A percentile compares a stretch with the other conserved stretches of the same genome.
Conservation (phyloP, 1,139 yeast species). For the Candida pseudocylindracea region DNA sequence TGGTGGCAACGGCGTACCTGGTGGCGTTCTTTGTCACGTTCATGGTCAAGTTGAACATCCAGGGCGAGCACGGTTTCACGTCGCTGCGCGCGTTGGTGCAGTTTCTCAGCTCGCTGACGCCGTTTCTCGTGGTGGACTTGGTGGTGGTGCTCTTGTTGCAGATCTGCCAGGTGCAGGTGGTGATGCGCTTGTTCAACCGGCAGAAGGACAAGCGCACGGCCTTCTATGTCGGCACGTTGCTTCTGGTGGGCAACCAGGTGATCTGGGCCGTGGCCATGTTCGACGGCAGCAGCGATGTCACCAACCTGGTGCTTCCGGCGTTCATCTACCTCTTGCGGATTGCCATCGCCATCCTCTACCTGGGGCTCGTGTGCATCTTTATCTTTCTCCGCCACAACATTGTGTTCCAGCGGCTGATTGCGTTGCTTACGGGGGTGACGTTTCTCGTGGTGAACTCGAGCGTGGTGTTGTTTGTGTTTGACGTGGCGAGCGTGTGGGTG, state of each 20-base stretch:
- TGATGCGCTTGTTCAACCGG: constrained; percentile 50
- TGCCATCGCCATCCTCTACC: constrained; percentile 50
- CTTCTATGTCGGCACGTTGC: constrained; percentile 33
- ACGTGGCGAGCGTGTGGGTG: constrained; percentile 51
- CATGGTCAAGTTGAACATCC: constrained; percentile 18
- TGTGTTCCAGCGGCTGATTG: constrained; percentile 25
- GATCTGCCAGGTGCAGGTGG: constrained; percentile 55
- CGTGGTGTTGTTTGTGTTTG: constrained; percentile 57
- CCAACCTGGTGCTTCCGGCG: constrained; percentile 48
- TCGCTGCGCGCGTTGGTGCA: constrained; percentile 28
- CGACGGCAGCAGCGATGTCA: constrained; percentile 13
- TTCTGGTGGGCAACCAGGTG: constrained; percentile 36
- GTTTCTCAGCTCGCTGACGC: constrained; percentile 20
- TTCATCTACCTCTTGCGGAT: constrained; percentile 61
- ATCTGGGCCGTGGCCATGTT: constrained; percentile 53
- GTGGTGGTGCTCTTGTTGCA: constrained; percentile 38
- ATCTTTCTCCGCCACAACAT: constrained; percentile 29
- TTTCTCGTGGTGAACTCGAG: constrained; percentile 39
- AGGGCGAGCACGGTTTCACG: constrained; percentile 32
- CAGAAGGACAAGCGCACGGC: constrained; percentile 49
- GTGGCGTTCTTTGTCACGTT: constrained; percentile 25
- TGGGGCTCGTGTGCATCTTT: constrained; percentile 41
- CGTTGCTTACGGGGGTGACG: constrained; percentile 35
- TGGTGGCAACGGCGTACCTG: constrained; percentile 30
- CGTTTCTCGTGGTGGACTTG: constrained; percentile 39